These are phyloP conservation scores for Xylariaceae sp. DNA, from an alignment of 2,329 filamentous ascomycete genomes.

Conservation along the genomic window DNA sequence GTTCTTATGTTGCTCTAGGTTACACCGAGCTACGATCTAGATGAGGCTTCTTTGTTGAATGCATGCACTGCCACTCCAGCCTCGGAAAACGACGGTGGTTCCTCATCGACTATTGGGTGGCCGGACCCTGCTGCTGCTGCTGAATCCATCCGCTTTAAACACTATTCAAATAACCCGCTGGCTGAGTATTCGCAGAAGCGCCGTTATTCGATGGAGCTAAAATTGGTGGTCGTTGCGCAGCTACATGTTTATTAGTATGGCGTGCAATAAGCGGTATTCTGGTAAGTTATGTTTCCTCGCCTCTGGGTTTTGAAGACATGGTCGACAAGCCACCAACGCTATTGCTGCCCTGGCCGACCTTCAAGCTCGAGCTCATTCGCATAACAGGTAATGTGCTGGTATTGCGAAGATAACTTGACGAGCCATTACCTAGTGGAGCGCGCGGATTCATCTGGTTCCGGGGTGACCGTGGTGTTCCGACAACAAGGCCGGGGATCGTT, in stretches of 20 bases:
- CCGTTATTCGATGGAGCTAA: constrained; percentile 29
- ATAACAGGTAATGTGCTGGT: constrained; percentile 29
- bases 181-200: constrained; percentile 17
- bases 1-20: neutral
- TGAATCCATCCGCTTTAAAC: constrained; percentile 24
- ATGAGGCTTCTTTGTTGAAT: neutral
- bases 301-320: constrained; percentile 34
- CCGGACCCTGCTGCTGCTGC: neutral
- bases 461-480: constrained; percentile 37
- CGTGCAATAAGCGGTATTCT: neutral
- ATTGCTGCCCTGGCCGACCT: constrained; percentile 33
- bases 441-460: constrained; percentile 29
- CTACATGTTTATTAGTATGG: constrained; percentile 25
- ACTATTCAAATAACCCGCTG: constrained; percentile 22
- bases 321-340: constrained; percentile 21
- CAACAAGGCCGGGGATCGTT: constrained; percentile 40
- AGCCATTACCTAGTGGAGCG: constrained; percentile 18
- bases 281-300: constrained; percentile 17
- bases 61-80: neutral
- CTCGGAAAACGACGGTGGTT: neutral
- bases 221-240: constrained; percentile 31
- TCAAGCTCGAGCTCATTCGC: constrained; percentile 41
- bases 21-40: neutral
- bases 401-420: constrained; percentile 28
- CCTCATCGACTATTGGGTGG: neutral